Evolutionary conservation across 148 eudicot genomes (phyloP).

Genomic region (Camellia japonica): DNA sequence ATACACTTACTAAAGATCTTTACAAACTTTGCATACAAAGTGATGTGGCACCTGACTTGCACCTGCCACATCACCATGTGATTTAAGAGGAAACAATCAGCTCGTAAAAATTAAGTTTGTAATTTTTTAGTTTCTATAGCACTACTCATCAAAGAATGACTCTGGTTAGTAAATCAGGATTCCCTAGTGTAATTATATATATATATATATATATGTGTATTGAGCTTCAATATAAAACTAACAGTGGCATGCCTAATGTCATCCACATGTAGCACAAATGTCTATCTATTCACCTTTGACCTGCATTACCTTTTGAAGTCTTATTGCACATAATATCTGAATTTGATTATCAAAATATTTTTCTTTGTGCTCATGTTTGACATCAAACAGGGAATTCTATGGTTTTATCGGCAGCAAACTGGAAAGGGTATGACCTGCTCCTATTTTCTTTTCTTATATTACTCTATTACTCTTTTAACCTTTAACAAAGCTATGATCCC

Average conservation of each 20-base stretch:
- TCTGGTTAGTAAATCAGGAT: too few relatives aligned
- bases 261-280: background rate
- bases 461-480: background rate
- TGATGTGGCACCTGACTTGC: too few relatives aligned
- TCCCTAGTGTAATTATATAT: background rate
- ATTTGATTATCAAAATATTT: background rate
- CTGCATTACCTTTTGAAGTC: background rate
- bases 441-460: constrained; percentile 19
- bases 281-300: background rate
- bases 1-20: too few relatives aligned
- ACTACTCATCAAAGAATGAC: too few relatives aligned
- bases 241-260: background rate
- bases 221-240: background rate
- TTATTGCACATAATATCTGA: background rate
- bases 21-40: too few relatives aligned
- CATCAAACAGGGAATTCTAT: constrained; percentile 69
- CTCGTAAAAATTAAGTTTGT: too few relatives aligned
- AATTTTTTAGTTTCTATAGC: too few relatives aligned
- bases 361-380: constrained; percentile 18
- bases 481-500: background rate
- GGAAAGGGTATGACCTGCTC: constrained; percentile 63
- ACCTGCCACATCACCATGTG: too few relatives aligned
- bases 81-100: too few relatives aligned
- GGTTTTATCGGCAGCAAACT: constrained; percentile 68
- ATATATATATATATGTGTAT: background rate